These are phyloP conservation scores for Pseudocercospora crystallina DNA, from an alignment of 2,329 filamentous ascomycete genomes.

Conservation along the genomic window DNA sequence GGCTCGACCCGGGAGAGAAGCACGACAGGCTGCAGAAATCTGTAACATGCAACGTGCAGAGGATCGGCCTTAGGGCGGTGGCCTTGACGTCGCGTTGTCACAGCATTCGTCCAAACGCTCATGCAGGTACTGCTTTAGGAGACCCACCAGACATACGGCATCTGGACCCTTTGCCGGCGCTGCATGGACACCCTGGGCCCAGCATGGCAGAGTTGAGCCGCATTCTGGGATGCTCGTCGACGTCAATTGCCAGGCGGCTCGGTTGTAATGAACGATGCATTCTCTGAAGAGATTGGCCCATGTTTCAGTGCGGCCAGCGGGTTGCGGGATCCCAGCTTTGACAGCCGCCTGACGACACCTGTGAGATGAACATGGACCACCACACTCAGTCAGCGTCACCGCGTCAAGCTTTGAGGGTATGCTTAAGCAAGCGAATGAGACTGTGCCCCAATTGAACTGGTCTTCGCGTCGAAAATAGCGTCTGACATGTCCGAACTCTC, in stretches of 20 bases:
- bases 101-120: constrained; percentile 24
- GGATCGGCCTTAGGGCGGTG: constrained; percentile 23
- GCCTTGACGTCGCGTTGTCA: constrained; percentile 20
- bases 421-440: constrained; percentile 26
- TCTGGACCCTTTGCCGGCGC: constrained; percentile 12
- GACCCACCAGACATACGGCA: constrained; percentile 14
- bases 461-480: neutral
- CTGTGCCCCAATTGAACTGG: constrained; percentile 16
- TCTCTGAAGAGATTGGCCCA: constrained; percentile 7
- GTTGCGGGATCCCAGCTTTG: constrained; percentile 6
- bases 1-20: constrained; percentile 22
- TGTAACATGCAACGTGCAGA: constrained; percentile 25
- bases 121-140: constrained; percentile 29
- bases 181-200: constrained; percentile 3
- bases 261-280: neutral
- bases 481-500: no score
- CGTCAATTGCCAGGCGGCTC: constrained; percentile 4
- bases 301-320: constrained; percentile 23
- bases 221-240: neutral
- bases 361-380: neutral
- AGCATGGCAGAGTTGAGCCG: constrained; percentile 3
- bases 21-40: constrained; percentile 20
- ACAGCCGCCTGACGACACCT: constrained; percentile 1
- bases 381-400: no score
- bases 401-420: constrained; percentile 15